Base-by-base conservation (phyloP, 1,139 yeast genomes). In the Eremothecium cymbalariae region DNA sequence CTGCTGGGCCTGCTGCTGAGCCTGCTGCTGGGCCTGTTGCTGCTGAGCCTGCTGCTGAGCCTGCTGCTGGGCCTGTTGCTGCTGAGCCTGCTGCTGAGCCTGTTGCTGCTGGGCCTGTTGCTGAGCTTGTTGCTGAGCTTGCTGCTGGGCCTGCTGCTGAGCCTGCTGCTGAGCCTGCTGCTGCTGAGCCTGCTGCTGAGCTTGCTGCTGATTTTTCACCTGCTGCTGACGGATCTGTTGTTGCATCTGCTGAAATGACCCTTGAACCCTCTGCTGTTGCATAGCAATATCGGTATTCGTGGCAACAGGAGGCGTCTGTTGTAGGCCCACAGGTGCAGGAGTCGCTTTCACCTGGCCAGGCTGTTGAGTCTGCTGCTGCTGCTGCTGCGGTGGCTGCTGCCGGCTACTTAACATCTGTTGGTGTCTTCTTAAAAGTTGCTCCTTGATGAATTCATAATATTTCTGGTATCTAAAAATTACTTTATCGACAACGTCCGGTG, bases 381-480 rank as follows among this genome's bases (percentile, higher is more conserved):
- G 42, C 34, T 44, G 48, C 36, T 47, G 49, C 32, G 48, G 53
- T 31, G 51, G 61, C 39, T 53, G 59, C 33, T 53, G 64, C 30
- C 52, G 28, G 16, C 43, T 28, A 20, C 36, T 38, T 14, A 37
- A 32, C 16, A 50, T 44, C 38, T 59, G 55, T 34, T 60, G 67
- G 34, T 62, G 67, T 23, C 63, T 57, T 42, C 65, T 62, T 18
- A 60, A 42, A 28, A 64, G 52, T 51, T 70, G 73, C 25, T 71
- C 75, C 43, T 75, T 74, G 39, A 84, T 86, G 57, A 74, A 80
- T 39, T 74, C 76, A 59, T 82, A 77, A 53, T 80, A 84, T 50
- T 78, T 74, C 40, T 77, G 80, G 43, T 82, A 77, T 49, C 84
- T 94, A 32, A 68, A 63, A 42, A 77, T 72, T 37, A 85, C 70